Percentiles rank a stretch among this genome's conserved stretches.
These are phyloP conservation scores for Penicillium expansum DNA, from an alignment of 2,329 filamentous ascomycete species.

Conservation along the genomic window DNA sequence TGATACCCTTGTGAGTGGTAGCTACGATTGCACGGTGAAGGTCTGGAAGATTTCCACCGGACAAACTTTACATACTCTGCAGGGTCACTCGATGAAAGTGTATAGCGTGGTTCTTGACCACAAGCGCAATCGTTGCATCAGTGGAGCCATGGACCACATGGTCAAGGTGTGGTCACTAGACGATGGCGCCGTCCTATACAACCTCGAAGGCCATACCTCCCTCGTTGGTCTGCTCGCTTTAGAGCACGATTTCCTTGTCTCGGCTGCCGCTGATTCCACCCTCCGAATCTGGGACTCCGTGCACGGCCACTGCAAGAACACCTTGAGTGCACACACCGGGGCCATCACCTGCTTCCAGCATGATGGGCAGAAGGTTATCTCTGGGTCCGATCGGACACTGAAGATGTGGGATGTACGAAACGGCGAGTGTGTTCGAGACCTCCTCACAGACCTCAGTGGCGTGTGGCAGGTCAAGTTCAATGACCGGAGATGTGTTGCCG, in stretches of 20 bases:
- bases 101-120: conserved; percentile 96
- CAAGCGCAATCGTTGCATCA: conserved; percentile 90
- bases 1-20: conserved; percentile 94
- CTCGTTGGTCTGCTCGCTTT: conserved; percentile 90
- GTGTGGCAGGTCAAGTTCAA: conserved; percentile 99
- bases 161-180: conserved; percentile 97
- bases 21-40: conserved; percentile 90
- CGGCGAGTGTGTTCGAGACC: conserved; percentile 86
- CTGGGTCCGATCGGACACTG: conserved; percentile 87
- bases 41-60: conserved; percentile 98
- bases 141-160: conserved; percentile 95
- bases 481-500: conserved; percentile 88
- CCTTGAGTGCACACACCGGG: conserved; percentile 87
- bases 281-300: conserved; percentile 96
- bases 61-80: conserved; percentile 76
- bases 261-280: conserved; percentile 91
- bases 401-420: conserved; percentile 98
- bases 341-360: conserved; percentile 99
- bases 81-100: conserved; percentile 87
- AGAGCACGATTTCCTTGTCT: conserved; percentile 84
- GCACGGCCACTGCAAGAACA: conserved; percentile 83
- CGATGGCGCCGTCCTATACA: conserved; percentile 79
- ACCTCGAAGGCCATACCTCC: conserved; percentile 86
- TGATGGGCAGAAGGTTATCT: conserved; percentile 93
- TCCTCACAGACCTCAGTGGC: conserved; percentile 89